Evolutionary conservation across 495 filamentous ascomycete genomes (phyloP), one percentile per base, ranked within the genome.

Genomic region (Penicillium pancosmium): DNA sequence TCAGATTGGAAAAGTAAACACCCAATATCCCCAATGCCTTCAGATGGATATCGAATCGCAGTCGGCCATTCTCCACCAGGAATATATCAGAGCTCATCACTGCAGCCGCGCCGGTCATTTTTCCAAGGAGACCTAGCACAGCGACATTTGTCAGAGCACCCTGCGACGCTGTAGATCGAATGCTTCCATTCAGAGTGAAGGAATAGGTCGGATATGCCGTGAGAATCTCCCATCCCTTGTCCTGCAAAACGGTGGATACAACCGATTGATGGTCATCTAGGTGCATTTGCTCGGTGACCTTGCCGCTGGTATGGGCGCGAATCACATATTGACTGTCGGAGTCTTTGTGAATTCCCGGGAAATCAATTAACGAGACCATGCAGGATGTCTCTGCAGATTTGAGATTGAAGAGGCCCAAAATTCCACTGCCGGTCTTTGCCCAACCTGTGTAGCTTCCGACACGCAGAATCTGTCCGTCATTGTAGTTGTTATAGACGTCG

Each of bases 91-190:
- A 86, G 9, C 69, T 74, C 2, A 88, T 65, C 13, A 97, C 77
- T 0, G 91, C 94, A 0, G 90, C 92, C 2, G 86, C 85, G 8
- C 92, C 94, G 3, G 92, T 91, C 88, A 98, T 95, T 69, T 96
- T 96, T 15, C 82, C 90, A 21, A 97, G 61, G 4, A 98, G 75
- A 10, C 94, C 94, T 3, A 98, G 71, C n/a, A 88, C 84, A 1
- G 88, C 88, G 12, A 91, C 72, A 47, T 81, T 65, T 12, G 71
- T 75, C 9, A 58, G 50, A 5, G n/a, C 59, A 34, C 52, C 41
- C 5, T 31, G 36, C 10, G 34, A 60, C 7, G 33, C 13, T 12
- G 48, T 50, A 12, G 48, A 40, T 1, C 59, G 59, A 5, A 54
- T 56, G n/a, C 57, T 68, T 9, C 59, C 60, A 15, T 59, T 71